Conservation (phyloP, 2,329 filamentous ascomycete species). For the Arthroderma uncinatum region DNA sequence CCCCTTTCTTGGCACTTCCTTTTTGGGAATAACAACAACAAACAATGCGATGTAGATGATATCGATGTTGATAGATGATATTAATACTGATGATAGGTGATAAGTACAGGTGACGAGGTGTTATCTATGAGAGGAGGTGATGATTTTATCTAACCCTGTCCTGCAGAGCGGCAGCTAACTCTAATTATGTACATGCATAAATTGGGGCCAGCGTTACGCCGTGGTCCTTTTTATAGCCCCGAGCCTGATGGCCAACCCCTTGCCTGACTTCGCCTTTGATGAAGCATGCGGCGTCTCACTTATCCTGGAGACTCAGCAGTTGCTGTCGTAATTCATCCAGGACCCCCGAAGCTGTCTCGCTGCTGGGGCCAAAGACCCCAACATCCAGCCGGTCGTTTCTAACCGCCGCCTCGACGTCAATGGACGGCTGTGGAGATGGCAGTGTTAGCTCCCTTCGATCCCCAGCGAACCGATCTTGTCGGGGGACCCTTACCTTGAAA, state of each 20-base stretch:
- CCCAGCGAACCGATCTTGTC: background rate
- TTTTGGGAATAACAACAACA: background rate
- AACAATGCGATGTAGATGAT: background rate
- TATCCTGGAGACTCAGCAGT: conserved; percentile 6
- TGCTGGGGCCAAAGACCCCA: conserved; percentile 41
- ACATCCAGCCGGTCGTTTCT: conserved; percentile 40
- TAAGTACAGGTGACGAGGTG: too few relatives aligned
- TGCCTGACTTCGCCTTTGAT: background rate
- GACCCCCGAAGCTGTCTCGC: conserved; percentile 16
- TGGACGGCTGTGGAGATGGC: conserved; percentile 32
- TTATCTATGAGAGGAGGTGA: background rate
- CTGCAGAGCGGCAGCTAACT: background rate
- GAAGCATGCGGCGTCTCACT: background rate
- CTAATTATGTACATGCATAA: background rate
- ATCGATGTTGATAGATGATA: too few relatives aligned
- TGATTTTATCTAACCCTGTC: background rate
- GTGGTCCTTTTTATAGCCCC: background rate
- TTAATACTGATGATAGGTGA: too few relatives aligned
- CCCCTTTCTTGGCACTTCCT: background rate
- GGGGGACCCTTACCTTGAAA: conserved; percentile 15
- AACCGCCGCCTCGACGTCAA: conserved; percentile 47
- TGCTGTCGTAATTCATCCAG: conserved; percentile 16
- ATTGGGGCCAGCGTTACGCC: background rate
- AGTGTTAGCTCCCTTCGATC: conserved; percentile 14
- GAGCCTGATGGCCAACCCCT: background rate